These are phyloP conservation scores for Rhodotorula glutinis DNA, from an alignment of 1,284 basidiomycete genomes.

Conservation along the genomic window DNA sequence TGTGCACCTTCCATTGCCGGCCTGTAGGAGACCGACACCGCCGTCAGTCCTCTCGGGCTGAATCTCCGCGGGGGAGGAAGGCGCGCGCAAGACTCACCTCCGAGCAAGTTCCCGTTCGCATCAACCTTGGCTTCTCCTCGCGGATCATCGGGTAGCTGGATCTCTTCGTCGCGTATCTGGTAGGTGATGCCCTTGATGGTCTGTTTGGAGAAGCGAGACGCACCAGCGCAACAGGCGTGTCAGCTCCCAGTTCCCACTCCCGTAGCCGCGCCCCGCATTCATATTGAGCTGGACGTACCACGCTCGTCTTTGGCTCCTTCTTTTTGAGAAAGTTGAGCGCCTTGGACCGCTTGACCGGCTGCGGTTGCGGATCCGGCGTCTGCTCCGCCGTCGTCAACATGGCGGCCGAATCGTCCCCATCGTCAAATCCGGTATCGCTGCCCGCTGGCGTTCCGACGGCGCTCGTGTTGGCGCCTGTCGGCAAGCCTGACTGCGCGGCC, in stretches of 20 bases:
- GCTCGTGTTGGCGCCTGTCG: constrained; percentile 5
- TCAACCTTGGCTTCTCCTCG: constrained; percentile 93
- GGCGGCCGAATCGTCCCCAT: constrained; percentile 1
- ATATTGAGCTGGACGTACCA: too few species aligned
- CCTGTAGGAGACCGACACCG: constrained; percentile 52
- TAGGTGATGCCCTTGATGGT: constrained; percentile 72
- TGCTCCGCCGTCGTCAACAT: constrained; percentile 8
- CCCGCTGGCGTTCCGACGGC: constrained; percentile 6
- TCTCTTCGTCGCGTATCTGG: constrained; percentile 81
- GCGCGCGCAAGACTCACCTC: constrained; percentile 57
- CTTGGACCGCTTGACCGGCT: constrained; percentile 11
- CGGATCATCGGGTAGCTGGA: constrained; percentile 74
- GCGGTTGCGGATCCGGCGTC: constrained; percentile 16
- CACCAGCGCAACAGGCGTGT: background rate
- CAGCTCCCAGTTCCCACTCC: too few species aligned
- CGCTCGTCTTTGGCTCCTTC: constrained; percentile 29
- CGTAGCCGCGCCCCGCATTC: too few species aligned
- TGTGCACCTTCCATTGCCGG: constrained; percentile 80
- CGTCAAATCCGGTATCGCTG: constrained; percentile 1
- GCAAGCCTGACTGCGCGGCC: background rate
- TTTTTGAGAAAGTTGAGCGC: constrained; percentile 35
- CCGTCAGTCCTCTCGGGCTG: too few species aligned
- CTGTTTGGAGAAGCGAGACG: background rate
- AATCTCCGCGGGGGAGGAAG: too few species aligned
- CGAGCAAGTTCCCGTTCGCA: constrained; percentile 72